These are phyloP conservation scores for Candida maris DNA, from an alignment of 805 yeast species.

Conservation along the genomic window DNA sequence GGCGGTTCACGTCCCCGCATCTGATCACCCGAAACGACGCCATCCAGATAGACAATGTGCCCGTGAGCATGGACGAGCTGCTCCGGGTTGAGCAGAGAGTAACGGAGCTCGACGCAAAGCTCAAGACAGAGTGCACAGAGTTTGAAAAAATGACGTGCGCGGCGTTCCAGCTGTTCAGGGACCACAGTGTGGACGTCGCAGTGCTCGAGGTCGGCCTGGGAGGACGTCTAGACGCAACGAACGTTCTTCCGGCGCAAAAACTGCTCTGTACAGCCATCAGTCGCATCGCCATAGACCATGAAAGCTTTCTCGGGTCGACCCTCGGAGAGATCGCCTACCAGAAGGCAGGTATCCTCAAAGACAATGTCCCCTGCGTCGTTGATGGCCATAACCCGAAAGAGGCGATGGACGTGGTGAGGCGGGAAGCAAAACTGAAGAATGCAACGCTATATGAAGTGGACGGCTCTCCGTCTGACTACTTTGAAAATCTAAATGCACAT, in stretches of 20 bases:
- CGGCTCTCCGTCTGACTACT: conserved; percentile 3
- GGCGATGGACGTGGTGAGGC: conserved; percentile 46
- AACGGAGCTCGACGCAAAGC: conserved; percentile 33
- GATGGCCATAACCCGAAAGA: conserved; percentile 61
- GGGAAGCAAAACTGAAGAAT: conserved; percentile 32
- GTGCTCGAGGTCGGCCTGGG: conserved; percentile 95
- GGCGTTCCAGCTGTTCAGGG: conserved; percentile 72
- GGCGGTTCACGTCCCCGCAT: conserved; percentile 90
- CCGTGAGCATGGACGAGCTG: conserved; percentile 49
- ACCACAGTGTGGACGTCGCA: conserved; percentile 62
- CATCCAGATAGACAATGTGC: conserved; percentile 58
- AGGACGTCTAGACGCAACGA: conserved; percentile 86
- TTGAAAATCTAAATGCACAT: conserved; percentile 3
- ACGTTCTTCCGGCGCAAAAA: conserved; percentile 47
- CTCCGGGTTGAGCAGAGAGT: conserved; percentile 42
- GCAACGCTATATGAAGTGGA: conserved; percentile 26
- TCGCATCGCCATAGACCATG: conserved; percentile 85
- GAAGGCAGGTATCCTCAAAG: conserved; percentile 84
- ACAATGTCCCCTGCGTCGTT: conserved; percentile 56
- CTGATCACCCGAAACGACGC: conserved; percentile 70
- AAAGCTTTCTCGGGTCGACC: conserved; percentile 65
- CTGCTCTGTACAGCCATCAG: conserved; percentile 70
- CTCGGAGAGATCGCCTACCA: conserved; percentile 64
- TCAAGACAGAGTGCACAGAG: conserved; percentile 69
- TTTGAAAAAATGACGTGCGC: conserved; percentile 84